phyloP scores from a whole-genome alignment of 2,329 filamentous ascomycete genomes.

The Conoideocrella luteorostrata region DNA sequence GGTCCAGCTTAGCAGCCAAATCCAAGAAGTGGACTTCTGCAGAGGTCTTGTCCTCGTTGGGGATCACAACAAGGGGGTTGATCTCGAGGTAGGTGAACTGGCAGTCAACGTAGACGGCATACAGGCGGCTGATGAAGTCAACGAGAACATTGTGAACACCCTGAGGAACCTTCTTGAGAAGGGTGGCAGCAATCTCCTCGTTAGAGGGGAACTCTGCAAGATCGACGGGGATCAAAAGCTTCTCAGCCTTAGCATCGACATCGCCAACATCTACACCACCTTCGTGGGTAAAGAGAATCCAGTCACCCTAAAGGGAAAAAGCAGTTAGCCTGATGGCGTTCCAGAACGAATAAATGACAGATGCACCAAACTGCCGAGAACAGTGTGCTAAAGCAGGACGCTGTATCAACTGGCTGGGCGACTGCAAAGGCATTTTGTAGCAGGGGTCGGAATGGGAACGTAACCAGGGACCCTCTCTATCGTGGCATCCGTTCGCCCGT shows the following conservation, averaged over 20 bases:
- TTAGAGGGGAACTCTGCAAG: slow-evolving; percentile 93
- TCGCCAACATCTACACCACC: slow-evolving; percentile 99
- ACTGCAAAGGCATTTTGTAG: slow-evolving; percentile 1
- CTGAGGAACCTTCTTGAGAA: slow-evolving; percentile 89
- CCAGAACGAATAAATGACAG: neutral
- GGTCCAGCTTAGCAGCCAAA: slow-evolving; percentile 95
- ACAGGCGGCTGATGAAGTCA: slow-evolving; percentile 97
- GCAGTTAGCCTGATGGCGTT: slow-evolving; percentile 15
- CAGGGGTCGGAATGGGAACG: slow-evolving; percentile 5
- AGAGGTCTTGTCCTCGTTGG: slow-evolving; percentile 85
- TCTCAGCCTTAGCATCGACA: slow-evolving; percentile 98
- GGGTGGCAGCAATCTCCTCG: slow-evolving; percentile 75
- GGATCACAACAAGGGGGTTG: slow-evolving; percentile 97
- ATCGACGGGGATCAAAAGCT: slow-evolving; percentile 95
- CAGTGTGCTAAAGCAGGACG: neutral
- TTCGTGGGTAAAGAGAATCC: slow-evolving; percentile 99
- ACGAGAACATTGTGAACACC: slow-evolving; percentile 97
- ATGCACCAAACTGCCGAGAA: neutral
- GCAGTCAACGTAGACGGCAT: slow-evolving; percentile 98
- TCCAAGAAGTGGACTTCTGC: slow-evolving; percentile 97
- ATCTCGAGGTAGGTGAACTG: slow-evolving; percentile 99
- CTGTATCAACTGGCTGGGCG: neutral
- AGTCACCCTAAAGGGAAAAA: slow-evolving; percentile 68
- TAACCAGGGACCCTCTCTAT: slow-evolving; percentile 20
- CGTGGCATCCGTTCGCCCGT: slow-evolving; percentile 34